phyloP scores from a whole-genome alignment of 306 rosid species.

The Alnus rubra region DNA sequence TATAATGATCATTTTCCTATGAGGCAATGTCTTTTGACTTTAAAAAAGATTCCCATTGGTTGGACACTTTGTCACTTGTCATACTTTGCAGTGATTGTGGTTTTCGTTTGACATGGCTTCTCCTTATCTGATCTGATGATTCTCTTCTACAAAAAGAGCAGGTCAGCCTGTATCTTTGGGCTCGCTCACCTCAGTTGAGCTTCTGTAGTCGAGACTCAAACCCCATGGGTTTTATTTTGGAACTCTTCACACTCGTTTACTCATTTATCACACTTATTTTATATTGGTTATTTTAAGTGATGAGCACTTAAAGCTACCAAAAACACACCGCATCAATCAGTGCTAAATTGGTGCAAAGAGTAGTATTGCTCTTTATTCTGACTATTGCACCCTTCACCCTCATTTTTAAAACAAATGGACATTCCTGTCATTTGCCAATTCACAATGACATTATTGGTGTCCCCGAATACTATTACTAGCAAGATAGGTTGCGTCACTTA shows the following conservation, averaged over 20 bases:
- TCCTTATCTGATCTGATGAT: not conserved
- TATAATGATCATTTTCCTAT: not conserved
- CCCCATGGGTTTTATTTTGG: not conserved
- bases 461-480: not conserved
- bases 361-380: no score
- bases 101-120: not conserved
- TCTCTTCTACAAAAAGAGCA: not conserved
- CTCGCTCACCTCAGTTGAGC: conserved; percentile 3
- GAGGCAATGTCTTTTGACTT: not conserved
- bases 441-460: not conserved
- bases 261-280: not conserved
- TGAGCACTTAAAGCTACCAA: no score
- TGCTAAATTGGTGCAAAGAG: no score
- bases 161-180: not conserved
- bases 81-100: not conserved
- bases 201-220: conserved; percentile 3
- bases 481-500: conserved; percentile 45
- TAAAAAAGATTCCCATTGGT: not conserved
- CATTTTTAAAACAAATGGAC: not conserved
- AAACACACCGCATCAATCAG: no score
- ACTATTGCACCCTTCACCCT: not conserved
- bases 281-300: no score
- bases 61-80: conserved; percentile 27
- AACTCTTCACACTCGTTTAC: no score
- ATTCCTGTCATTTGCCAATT: not conserved